Conservation (phyloP, 176 grass and related monocot species). For the Bromus sterilis region DNA sequence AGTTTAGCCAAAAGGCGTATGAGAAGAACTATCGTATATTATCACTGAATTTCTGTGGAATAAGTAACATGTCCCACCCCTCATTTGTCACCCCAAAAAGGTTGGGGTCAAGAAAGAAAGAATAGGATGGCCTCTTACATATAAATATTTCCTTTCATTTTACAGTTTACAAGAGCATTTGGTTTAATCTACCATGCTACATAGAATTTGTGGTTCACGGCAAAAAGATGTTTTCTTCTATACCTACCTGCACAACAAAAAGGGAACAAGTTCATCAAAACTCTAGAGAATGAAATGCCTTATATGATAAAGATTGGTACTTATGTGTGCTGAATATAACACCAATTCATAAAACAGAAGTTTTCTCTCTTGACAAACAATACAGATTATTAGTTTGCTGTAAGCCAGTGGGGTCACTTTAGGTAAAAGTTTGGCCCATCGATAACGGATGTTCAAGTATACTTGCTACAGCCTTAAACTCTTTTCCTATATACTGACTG, state of each 20-base stretch:
- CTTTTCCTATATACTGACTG: too few relatives aligned
- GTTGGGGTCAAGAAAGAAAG: neutral
- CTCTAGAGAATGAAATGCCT: neutral
- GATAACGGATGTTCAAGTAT: neutral
- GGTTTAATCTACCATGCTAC: constrained; percentile 32
- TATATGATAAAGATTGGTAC: neutral
- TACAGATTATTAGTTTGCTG: neutral
- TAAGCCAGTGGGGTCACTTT: neutral
- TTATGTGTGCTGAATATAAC: neutral
- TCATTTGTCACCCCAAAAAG: constrained; percentile 1
- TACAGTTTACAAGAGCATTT: constrained; percentile 20
- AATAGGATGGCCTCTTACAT: constrained; percentile 1
- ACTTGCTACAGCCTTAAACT: neutral
- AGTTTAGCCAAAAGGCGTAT: neutral
- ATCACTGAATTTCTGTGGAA: constrained; percentile 3
- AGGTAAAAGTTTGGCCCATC: neutral
- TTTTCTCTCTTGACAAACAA: neutral
- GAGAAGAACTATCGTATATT: neutral
- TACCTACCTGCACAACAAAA: constrained; percentile 48
- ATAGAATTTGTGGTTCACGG: neutral
- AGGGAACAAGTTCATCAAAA: neutral
- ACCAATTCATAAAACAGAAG: neutral
- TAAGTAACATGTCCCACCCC: neutral
- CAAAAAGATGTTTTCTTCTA: constrained; percentile 38
- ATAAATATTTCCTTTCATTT: constrained; percentile 27